These are phyloP conservation scores for Kwoniella pini DNA, from an alignment of 768 basidiomycete species.

Conservation along the genomic window DNA sequence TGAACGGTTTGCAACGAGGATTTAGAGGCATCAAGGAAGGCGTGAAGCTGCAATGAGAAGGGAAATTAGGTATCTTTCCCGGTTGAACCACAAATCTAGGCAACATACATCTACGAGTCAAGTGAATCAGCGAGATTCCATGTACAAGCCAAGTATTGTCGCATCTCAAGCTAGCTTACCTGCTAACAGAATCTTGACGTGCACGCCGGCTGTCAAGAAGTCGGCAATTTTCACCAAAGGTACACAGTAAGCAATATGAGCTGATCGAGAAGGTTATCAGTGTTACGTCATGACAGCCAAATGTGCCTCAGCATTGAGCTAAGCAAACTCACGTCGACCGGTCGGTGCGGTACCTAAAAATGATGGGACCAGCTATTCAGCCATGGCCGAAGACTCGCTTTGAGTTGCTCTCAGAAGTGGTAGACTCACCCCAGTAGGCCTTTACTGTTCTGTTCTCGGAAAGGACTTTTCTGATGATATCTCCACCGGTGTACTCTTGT, in stretches of 20 bases:
- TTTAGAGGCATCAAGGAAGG: conserved; percentile 96
- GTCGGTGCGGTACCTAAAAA: conserved; percentile 82
- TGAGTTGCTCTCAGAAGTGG: not conserved
- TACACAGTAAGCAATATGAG: conserved; percentile 97
- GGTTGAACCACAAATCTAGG: too few relatives aligned
- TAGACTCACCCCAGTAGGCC: conserved; percentile 83
- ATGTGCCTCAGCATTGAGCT: too few relatives aligned
- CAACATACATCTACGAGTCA: not conserved
- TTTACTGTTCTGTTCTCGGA: conserved; percentile 73
- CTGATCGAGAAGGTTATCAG: conserved; percentile 48
- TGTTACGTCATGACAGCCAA: too few relatives aligned
- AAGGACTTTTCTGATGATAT: conserved; percentile 76
- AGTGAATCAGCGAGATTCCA: not conserved
- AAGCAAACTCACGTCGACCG: conserved; percentile 87
- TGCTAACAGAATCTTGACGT: conserved; percentile 79
- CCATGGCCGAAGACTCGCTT: too few relatives aligned
- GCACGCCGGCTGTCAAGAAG: conserved; percentile 88
- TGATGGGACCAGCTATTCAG: too few relatives aligned
- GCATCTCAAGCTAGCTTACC: conserved; percentile 57
- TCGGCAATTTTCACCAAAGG: conserved; percentile 93
- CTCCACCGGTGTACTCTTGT: conserved; percentile 84
- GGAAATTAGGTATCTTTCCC: not conserved
- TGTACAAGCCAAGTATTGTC: not conserved
- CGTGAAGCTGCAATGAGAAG: conserved; percentile 64
- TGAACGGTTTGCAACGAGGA: conserved; percentile 88